These are phyloP conservation scores for Verbena officinalis DNA, from an alignment of 257 asterid genomes.

Conservation along the genomic window DNA sequence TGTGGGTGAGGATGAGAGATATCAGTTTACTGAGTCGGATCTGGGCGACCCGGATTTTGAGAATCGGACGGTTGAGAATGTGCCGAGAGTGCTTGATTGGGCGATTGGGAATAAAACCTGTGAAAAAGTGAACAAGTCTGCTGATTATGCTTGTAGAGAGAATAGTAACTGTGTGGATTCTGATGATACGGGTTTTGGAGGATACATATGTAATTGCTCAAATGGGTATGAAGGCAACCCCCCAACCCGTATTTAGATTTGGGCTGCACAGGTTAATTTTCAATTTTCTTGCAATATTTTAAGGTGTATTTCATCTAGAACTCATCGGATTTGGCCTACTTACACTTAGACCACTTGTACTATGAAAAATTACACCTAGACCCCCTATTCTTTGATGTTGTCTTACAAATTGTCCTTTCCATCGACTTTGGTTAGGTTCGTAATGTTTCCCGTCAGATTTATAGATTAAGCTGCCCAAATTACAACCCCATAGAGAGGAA, in stretches of 20 bases:
- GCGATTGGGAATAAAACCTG: constrained; percentile 35
- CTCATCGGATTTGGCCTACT: too few species aligned
- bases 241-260: constrained; percentile 35
- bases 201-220: constrained; percentile 39
- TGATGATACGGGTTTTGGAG: constrained; percentile 33
- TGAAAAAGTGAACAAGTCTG: not conserved
- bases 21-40: constrained; percentile 4
- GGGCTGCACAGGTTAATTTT: constrained; percentile 32
- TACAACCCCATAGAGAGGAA: too few species aligned
- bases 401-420: too few species aligned
- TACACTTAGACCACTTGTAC: too few species aligned
- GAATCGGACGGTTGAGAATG: constrained; percentile 20
- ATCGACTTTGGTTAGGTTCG: too few species aligned
- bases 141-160: constrained; percentile 30
- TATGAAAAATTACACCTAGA: too few species aligned
- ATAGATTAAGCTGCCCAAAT: too few species aligned
- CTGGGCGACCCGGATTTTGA: constrained; percentile 11
- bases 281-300: not conserved
- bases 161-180: constrained; percentile 40
- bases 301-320: too few species aligned
- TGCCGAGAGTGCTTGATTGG: constrained; percentile 45
- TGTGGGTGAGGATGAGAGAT: constrained; percentile 25
- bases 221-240: constrained; percentile 42
- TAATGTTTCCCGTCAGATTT: too few species aligned
- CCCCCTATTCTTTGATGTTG: too few species aligned